phyloP scores from a whole-genome alignment of 257 asterid species.

The Primulina eburnea region DNA sequence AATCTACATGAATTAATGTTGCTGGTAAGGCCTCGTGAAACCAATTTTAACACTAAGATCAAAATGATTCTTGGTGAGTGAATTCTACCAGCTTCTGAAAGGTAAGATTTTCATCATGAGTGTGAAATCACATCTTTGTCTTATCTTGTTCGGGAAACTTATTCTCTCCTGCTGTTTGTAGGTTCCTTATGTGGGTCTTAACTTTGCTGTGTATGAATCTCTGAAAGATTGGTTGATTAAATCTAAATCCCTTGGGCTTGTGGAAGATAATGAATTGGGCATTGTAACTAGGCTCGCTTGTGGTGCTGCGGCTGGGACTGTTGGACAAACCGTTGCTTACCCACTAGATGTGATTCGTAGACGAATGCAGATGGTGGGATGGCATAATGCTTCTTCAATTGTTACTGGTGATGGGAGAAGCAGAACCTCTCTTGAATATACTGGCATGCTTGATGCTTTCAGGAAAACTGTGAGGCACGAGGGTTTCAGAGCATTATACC shows the following conservation, averaged over 20 bases:
- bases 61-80: not conserved
- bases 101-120: conserved; percentile 4
- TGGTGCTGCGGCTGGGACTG: conserved; percentile 96
- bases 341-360: conserved; percentile 81
- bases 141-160: conserved; percentile 16
- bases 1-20: conserved; percentile 4
- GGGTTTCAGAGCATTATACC: conserved; percentile 51
- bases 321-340: conserved; percentile 97
- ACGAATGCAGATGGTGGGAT: conserved; percentile 77
- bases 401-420: conserved; percentile 77
- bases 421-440: conserved; percentile 46
- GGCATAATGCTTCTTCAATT: conserved; percentile 82
- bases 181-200: conserved; percentile 97
- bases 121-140: not conserved
- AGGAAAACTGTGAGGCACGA: conserved; percentile 48
- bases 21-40: conserved; percentile 1
- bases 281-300: conserved; percentile 83
- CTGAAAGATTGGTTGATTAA: conserved; percentile 81
- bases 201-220: conserved; percentile 95
- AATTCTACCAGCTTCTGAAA: conserved; percentile 7
- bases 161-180: conserved; percentile 35
- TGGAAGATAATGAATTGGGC: conserved; percentile 76
- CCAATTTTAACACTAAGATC: conserved; percentile 8
- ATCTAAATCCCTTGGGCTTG: conserved; percentile 60
- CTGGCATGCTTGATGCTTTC: conserved; percentile 57